Percentiles rank a stretch among this genome's conserved stretches.
Conservation (phyloP, 768 basidiomycete species). For the Rhizopogon salebrosus region DNA sequence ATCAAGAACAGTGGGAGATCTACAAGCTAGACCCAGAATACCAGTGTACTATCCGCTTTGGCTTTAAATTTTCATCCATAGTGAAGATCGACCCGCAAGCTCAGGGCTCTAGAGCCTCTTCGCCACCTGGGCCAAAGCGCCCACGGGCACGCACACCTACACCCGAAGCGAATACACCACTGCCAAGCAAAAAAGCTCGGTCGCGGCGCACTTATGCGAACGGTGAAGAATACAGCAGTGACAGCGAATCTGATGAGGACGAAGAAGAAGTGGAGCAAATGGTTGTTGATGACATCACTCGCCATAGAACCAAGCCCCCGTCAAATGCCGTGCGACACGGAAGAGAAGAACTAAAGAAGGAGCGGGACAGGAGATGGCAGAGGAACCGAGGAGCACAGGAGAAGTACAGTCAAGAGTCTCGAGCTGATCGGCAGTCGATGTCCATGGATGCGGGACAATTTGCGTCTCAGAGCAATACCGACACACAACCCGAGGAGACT, state of each 20-base stretch:
- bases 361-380: conserved; percentile 24
- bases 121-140: conserved; percentile 22
- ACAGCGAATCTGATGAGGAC: conserved; percentile 26
- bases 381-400: conserved; percentile 16
- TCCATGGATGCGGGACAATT: conserved; percentile 23
- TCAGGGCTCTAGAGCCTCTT: conserved; percentile 5
- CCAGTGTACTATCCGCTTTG: conserved; percentile 50
- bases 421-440: conserved; percentile 21
- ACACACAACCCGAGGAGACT: conserved; percentile 21
- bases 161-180: conserved; percentile 13
- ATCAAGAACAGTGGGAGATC: conserved; percentile 82
- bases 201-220: conserved; percentile 6
- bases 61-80: conserved; percentile 29
- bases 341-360: conserved; percentile 26
- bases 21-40: conserved; percentile 79
- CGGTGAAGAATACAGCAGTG: conserved; percentile 14
- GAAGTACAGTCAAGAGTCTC: conserved; percentile 29
- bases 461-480: conserved; percentile 10
- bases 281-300: conserved; percentile 32
- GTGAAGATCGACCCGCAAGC: conserved; percentile 12
- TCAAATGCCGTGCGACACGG: conserved; percentile 13
- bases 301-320: conserved; percentile 9
- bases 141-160: conserved; percentile 22
- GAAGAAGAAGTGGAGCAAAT: conserved; percentile 50
- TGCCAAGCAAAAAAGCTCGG: conserved; percentile 23